Evolutionary conservation across 2,329 filamentous ascomycete species (phyloP).

Genomic region (Xylaria digitata): DNA sequence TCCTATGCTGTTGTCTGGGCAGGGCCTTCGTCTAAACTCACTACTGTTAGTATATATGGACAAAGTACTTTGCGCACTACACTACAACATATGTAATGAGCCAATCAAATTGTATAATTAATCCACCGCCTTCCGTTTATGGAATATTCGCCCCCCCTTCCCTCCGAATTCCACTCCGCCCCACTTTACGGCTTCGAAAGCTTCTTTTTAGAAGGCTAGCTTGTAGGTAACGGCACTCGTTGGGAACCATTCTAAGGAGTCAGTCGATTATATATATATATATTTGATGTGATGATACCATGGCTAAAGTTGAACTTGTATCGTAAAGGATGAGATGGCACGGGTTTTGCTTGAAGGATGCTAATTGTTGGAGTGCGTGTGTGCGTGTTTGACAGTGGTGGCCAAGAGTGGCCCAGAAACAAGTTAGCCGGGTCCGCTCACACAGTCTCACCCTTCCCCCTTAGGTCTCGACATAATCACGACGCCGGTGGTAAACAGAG

Average conservation of each 20-base stretch:
- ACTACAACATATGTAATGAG: neutral
- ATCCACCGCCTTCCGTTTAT: conserved; percentile 38
- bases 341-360: conserved; percentile 4
- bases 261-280: neutral
- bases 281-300: neutral
- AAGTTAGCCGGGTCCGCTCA: conserved; percentile 27
- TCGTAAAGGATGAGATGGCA: neutral
- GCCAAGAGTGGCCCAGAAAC: conserved; percentile 17
- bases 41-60: too few relatives aligned
- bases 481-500: neutral
- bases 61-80: conserved; percentile 2
- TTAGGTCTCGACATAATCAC: conserved; percentile 10
- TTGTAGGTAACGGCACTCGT: neutral
- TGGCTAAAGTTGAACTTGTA: neutral
- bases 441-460: conserved; percentile 29
- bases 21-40: neutral
- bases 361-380: conserved; percentile 6
- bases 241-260: neutral
- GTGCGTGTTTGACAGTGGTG: conserved; percentile 5
- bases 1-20: neutral
- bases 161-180: conserved; percentile 30
- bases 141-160: conserved; percentile 24
- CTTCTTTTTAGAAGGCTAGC: conserved; percentile 10
- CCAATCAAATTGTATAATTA: conserved; percentile 29
- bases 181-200: conserved; percentile 21